phyloP scores from a whole-genome alignment of 129 eudicot species.

The Tanacetum coccineum region DNA sequence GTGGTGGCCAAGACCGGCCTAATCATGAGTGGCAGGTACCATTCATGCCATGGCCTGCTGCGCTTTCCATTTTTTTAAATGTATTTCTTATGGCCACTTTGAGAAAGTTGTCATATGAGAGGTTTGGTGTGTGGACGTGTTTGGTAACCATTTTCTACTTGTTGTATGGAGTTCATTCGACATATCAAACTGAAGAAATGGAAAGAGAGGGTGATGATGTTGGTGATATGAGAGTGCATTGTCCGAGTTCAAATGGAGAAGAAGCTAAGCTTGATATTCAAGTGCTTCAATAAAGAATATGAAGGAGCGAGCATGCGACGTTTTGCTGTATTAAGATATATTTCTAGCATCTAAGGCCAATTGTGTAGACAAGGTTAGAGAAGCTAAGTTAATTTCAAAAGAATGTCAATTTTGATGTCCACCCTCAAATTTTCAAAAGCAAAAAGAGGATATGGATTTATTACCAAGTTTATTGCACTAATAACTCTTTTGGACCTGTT shows the following conservation, averaged over 20 bases:
- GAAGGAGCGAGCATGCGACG: neutral
- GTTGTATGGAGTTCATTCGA: conserved; percentile 75
- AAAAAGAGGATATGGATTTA: neutral
- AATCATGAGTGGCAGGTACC: conserved; percentile 58
- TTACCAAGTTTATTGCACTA: no score
- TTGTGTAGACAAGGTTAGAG: neutral
- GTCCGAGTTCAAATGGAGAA: conserved; percentile 32
- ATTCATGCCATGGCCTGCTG: conserved; percentile 84
- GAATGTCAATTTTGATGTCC: neutral
- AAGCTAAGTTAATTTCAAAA: neutral
- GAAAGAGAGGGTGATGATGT: conserved; percentile 20
- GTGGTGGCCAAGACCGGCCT: conserved; percentile 9
- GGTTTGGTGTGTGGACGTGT: conserved; percentile 78
- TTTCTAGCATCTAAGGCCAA: neutral
- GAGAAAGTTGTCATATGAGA: conserved; percentile 44
- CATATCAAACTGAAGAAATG: conserved; percentile 58
- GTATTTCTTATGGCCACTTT: conserved; percentile 69
- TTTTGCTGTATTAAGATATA: neutral
- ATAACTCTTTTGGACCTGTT: no score
- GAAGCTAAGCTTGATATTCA: conserved; percentile 51
- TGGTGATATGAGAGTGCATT: conserved; percentile 21
- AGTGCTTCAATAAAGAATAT: conserved; percentile 27
- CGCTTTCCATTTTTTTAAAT: conserved; percentile 56
- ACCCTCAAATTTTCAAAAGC: neutral
- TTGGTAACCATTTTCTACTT: conserved; percentile 58